Conservation (phyloP, 257 asterid genomes). For the Mitragyna speciosa region DNA sequence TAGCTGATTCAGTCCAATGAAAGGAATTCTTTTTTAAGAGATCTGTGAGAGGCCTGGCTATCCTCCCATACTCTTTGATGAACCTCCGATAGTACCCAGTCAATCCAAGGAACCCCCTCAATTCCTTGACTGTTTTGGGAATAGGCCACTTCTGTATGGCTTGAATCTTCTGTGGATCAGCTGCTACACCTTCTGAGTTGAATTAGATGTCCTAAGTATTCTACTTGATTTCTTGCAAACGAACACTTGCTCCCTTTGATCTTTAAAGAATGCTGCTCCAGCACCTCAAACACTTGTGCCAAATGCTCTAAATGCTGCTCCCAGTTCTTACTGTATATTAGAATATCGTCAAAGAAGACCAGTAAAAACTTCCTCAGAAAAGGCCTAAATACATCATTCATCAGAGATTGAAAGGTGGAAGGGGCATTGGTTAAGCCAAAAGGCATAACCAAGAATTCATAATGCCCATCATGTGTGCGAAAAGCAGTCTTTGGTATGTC, state of each 20-base stretch:
- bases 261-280: background rate
- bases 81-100: background rate
- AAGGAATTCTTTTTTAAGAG: background rate
- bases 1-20: background rate
- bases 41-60: background rate
- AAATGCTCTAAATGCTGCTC: background rate
- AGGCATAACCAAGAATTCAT: background rate
- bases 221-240: background rate
- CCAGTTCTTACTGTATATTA: background rate
- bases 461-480: background rate
- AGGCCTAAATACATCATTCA: background rate
- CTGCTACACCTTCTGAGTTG: background rate
- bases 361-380: background rate
- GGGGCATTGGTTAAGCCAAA: background rate
- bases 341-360: slow-evolving; percentile 4
- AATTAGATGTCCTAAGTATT: background rate
- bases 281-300: accelerated
- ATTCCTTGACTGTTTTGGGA: background rate
- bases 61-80: background rate
- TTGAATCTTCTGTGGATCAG: background rate
- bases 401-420: background rate
- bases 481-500: background rate
- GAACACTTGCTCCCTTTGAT: background rate
- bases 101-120: background rate
- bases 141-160: background rate